These are phyloP conservation scores for Tuber magnatum DNA, from an alignment of 495 filamentous ascomycete species.

Conservation along the genomic window DNA sequence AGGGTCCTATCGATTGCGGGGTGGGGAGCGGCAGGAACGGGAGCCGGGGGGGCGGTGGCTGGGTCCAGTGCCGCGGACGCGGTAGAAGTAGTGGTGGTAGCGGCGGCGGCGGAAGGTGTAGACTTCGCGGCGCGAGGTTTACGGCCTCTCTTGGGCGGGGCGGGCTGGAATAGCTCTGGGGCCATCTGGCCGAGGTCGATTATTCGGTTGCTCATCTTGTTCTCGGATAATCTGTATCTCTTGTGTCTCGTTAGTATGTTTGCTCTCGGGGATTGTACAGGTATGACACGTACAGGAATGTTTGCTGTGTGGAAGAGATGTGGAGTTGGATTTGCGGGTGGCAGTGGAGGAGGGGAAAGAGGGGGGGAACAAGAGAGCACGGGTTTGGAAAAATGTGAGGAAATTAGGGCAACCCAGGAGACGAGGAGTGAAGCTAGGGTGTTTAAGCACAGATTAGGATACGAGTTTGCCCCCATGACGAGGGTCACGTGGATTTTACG, in stretches of 20 bases:
- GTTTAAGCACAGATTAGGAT: not conserved
- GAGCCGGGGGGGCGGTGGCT: not conserved
- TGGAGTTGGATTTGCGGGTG: not conserved
- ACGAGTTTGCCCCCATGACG: not conserved
- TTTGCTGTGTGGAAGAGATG: not conserved
- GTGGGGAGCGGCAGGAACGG: not conserved
- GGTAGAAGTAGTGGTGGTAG: not conserved
- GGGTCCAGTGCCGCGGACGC: not conserved
- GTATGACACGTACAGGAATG: not conserved
- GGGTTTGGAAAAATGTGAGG: not conserved
- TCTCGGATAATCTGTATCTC: not conserved
- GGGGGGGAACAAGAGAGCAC: not conserved
- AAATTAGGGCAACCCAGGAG: not conserved
- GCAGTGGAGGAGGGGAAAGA: not conserved
- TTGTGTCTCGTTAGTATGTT: not conserved
- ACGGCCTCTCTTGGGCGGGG: not conserved
- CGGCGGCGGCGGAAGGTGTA: not conserved
- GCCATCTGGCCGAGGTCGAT: not conserved
- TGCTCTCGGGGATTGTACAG: not conserved
- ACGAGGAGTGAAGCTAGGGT: not conserved
- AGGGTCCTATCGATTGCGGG: not conserved
- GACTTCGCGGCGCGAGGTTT: not conserved
- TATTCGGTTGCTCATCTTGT: not conserved
- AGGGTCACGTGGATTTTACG: not conserved
- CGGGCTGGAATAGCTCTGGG: not conserved